Base-by-base conservation (phyloP, 768 basidiomycete genomes). In the Trametes maxima region DNA sequence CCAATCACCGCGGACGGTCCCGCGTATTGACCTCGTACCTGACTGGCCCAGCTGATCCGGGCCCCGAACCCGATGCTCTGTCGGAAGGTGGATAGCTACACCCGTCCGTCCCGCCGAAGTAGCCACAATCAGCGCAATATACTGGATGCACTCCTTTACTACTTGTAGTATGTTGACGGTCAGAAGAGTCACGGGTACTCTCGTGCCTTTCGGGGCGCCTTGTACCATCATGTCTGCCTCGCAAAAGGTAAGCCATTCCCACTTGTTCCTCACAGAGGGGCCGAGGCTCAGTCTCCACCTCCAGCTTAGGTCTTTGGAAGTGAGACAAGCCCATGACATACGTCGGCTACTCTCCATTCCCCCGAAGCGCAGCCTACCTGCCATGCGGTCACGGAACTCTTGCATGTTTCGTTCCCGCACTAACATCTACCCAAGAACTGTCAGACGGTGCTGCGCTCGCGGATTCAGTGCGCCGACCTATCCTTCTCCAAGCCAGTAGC, bases 21-120 rank as follows among this genome's bases (percentile, higher is more conserved):
- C 54, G 54, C 60, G 35, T 19, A 55, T 56, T 51, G 56, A n/a
- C 46, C 60, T 56, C 49, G 54, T 55, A 24, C 60, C 57, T 58
- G 57, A 7, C 47, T 25, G 56, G 37, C 14, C 21, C 25, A 43
- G 42, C 21, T 51, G 48, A 43, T 44, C 40, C 28, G 40, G 14
- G 35, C 10, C 16, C 40, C 39, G 28, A 44, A n/a, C 28, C 19
- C 40, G 21, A 16, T 45, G 10, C 40, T 16, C 19, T 37, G 36
- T 19, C 51, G 51, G n/a, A 39, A n/a, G 5, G 11, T 17, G 21
- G 36, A 51, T 3, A 51, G 12, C 19, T 14, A 36, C 17, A 12
- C 36, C 36, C 36, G 19, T 35, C 8, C 36, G 19, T 39, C 16
- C 36, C 50, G 35, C 50, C 5, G n/a, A 11, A n/a, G 7, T 36